Evolutionary conservation across 2,329 filamentous ascomycete species (phyloP), one percentile per base, ranked within the genome.

Genomic region (Gaeumannomyces tritici): DNA sequence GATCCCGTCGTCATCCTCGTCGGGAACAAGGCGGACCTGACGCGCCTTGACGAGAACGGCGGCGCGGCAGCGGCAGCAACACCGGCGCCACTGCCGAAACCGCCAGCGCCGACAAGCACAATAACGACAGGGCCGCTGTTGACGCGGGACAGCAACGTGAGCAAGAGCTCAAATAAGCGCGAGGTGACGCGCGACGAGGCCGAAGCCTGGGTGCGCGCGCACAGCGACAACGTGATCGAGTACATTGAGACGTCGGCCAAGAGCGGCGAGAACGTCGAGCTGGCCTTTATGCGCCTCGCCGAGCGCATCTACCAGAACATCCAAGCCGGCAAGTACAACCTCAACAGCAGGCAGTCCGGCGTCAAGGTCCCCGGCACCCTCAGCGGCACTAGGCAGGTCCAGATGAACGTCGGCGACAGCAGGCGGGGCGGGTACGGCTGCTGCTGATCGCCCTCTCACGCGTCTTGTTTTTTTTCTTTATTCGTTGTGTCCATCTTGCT

Each of bases 241-340:
- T 98, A 98, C 73, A 91, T 98, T 65, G 95, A 99, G 79, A 99
- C 95, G 54, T 93, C 89, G 67, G 95, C 95, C 60, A 99, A 98
- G 80, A 96, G 89, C 65, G 95, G 95, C 61, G 91, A 96, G 72
- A 91, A 91, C 60, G 95, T 99, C 47, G 95, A 99, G 74, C 84
- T 87, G 68, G 95, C 95, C 2, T 99, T 99, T 71, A 83, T 96
- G 72, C 87, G 95, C 71, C 93, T 98, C 18, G 92, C 95, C 26
- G 92, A 97, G 79, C 83, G 93, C 74, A 98, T 99, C 78, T 96
- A 96, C 73, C 87, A 93, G 73, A 98, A 98, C 71, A 97, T 99
- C 65, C 91, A 97, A 78, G 91, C 91, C 1, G 95, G 95, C 13
- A 91, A 87, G 73, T 98, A 98, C 73, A 93, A 99, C 76, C 78